Percentiles rank a stretch among this genome's conserved stretches.
Conservation (phyloP, 2,329 filamentous ascomycete species). For the Diaporthe sp. region DNA sequence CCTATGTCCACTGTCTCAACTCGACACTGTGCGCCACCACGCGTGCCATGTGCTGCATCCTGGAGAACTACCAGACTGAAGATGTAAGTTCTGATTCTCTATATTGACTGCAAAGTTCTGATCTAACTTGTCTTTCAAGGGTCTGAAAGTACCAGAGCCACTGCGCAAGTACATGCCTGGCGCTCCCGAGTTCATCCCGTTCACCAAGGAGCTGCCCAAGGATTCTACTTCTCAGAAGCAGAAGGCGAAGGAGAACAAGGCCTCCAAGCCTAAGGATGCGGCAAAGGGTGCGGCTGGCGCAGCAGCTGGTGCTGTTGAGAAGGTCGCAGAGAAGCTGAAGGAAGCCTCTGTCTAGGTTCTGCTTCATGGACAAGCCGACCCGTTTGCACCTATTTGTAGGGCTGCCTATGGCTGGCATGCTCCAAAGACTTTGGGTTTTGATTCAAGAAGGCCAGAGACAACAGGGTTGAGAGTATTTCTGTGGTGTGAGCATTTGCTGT, state of each 20-base stretch:
- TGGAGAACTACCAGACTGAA: constrained; percentile 97
- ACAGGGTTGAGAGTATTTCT: neutral
- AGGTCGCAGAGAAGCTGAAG: constrained; percentile 48
- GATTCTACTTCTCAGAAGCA: constrained; percentile 56
- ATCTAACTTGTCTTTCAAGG: constrained; percentile 57
- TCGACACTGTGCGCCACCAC: constrained; percentile 82
- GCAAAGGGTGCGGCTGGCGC: constrained; percentile 41
- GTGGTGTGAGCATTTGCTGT: constrained; percentile 8
- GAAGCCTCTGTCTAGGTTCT: constrained; percentile 45
- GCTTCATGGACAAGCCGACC: neutral
- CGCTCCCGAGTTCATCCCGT: constrained; percentile 89
- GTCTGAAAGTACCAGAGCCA: constrained; percentile 84
- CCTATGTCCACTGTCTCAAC: constrained; percentile 89
- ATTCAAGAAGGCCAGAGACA: neutral
- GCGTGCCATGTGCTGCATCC: constrained; percentile 90
- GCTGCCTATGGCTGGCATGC: constrained; percentile 10
- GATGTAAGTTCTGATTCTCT: constrained; percentile 67
- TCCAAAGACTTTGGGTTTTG: neutral
- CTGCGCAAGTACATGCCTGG: constrained; percentile 93
- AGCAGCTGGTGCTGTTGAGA: constrained; percentile 42
- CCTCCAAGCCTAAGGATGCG: constrained; percentile 45
- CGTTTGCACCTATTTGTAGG: constrained; percentile 7
- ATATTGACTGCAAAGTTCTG: neutral
- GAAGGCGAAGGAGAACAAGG: constrained; percentile 44
- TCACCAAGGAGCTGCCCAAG: constrained; percentile 86